Base-by-base conservation (phyloP, 768 basidiomycete genomes). In the Serendipita sp. region DNA sequence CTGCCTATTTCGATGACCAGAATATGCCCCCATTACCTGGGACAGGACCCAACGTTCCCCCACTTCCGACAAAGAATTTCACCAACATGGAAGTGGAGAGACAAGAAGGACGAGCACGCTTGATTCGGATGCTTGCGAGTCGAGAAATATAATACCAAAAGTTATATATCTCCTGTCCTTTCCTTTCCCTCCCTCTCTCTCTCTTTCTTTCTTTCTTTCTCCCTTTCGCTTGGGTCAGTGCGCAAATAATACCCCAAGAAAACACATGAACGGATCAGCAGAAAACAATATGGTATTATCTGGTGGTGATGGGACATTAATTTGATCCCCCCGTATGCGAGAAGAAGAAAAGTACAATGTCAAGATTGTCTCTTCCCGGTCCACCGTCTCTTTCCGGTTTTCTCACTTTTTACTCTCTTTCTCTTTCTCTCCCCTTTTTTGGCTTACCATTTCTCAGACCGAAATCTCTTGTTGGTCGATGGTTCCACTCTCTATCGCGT, bases 1-100 rank as follows among this genome's bases (percentile, higher is more conserved):
- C 55, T 8, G 55, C 33, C 27, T 60, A 60, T 29, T 60, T 29
- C 36, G 55, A 60, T 18, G 55, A 60, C 29, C 55, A 60, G 55
- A 60, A 60, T 60, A 60, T 60, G 55, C 55, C 55, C 1, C 55
- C 55, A 10, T 60, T 60, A 60, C 55, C 55, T n/a, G 31, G 31
- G 8, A 18, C 10, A 0, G 55, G 27, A 60, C 6, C 8, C 29
- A 37, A 60, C n/a, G 2, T 60, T 10, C 55, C 55, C 33, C 55
- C 55, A n/a, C 55, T 60, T 3, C 55, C 55, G 34, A 23, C 23
- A 4, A 23, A 27, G n/a, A 34, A 60, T 27, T 60, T 60, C 31
- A 4, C 16, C 4, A n/a, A 60, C 27, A 60, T 60, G 55, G 55
- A 60, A 31, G 4, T 5, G 16, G 55, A 60, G 31, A 23, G 55